Base-by-base conservation (phyloP, 768 basidiomycete genomes). In the Lactarius akahatsu region DNA sequence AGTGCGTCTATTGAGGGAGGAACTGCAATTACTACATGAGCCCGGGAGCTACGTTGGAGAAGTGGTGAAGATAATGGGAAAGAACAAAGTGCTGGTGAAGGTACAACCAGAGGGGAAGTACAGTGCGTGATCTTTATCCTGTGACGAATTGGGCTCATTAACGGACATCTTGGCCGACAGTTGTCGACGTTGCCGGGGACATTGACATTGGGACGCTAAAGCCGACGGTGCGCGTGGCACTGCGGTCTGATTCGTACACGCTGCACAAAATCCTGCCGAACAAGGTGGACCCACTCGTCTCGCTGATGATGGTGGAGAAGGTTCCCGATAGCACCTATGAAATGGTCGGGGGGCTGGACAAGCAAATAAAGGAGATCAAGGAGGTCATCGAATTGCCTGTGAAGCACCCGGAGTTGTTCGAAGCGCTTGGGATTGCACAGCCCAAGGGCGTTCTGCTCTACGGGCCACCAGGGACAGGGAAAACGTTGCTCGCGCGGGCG, bases 261-360 rank as follows among this genome's bases (percentile, higher is more conserved):
- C 90, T 98, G 69, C 96, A 98, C 84, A 94, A 93, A 77, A 92
- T 98, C 72, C 81, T 98, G 0, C 95, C 95, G 0, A 97, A 95
- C 82, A 98, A 99, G 80, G 91, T 98, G 72, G 97, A 98, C 77
- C 96, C 97, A 4, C 88, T 98, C 47, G 96, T 98, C 36, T 97
- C 95, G 23, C 86, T 98, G 69, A 98, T 98, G 97, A 98, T 98
- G 96, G 96, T 98, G 13, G 96, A 99, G 79, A 99, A 99, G 77
- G 96, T 98, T 0, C 96, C 96, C 0, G 96, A 98, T 77, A 94
- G 92, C 78, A 98, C 97, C 36, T 99, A 99, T 79, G 97, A 98
- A 78, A 98, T 98, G 96, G 96, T 99, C 67, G 97, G 97, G 26
- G 96, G 96, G 71, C 85, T 98, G 65, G 97, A 98, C 82, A 93